Base-by-base conservation (phyloP, 1,139 yeast species). In the Saccharomyces pastorianus region DNA sequence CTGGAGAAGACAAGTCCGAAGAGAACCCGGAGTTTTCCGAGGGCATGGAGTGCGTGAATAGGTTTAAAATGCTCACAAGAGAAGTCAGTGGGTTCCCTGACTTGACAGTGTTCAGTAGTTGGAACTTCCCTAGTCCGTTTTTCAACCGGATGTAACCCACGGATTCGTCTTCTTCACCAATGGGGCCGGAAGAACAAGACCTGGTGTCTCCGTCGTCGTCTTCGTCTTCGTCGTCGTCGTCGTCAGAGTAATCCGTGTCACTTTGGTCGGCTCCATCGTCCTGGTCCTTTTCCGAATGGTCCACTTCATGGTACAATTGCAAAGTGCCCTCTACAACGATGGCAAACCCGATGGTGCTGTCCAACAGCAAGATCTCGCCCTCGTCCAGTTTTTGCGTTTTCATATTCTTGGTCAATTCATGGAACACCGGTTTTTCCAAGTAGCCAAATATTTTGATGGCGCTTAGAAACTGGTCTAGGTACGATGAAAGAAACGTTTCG, bases 391-490 rank as follows among this genome's bases (percentile, higher is more conserved):
- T 86, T 65, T 89, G 91, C 1, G 98, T 93, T 52, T 88, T 87
- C 91, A 93, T 88, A 57, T 87, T 88, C 64, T 88, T 85, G 5
- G 98, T 91, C 61, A 93, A 76, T 64, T 91, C 98, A 66, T 91
- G 95, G 68, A 93, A 91, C 1, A 93, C 97, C 1, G 88, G 86
- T 56, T 85, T 79, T 61, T 93, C 99, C 54, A 93, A 74, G 68
- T 91, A 91, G 1, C 99, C 99, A 73, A 93, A 93, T 23, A 93
- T 88, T 70, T 89, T 90, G 60, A 93, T 88, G 0, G 97, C 98
- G 54, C 88, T 80, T 50, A 93, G 72, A 63, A 93, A 93, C 66
- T 91, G 96, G 67, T 93, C 97, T 55, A 93, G 73, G 66, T 90
- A 91, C 26, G 82, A 79, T 3, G 69, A 57, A 9, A 61, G 55